phyloP scores from a whole-genome alignment of 352 stramenopile species.

The Pythium phragmitis region DNA sequence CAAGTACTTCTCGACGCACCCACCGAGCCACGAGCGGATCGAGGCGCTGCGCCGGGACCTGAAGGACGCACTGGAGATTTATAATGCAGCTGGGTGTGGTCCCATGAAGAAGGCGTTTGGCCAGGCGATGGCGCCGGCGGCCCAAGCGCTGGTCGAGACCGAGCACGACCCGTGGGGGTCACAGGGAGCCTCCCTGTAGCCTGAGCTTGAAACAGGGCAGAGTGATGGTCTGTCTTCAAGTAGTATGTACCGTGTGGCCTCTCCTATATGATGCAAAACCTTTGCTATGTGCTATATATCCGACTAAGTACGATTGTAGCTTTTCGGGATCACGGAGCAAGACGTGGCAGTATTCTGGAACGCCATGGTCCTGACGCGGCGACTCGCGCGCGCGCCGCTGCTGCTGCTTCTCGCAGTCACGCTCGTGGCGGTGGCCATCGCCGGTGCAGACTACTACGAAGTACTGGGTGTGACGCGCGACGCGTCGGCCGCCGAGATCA shows the following conservation, averaged over 20 bases:
- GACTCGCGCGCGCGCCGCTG: constrained; percentile 19
- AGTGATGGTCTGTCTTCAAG: too few species aligned
- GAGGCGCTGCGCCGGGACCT: constrained; percentile 46
- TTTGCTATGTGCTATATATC: not conserved
- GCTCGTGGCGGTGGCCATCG: constrained; percentile 24
- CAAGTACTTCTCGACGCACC: constrained; percentile 81
- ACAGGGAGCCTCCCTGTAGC: too few species aligned
- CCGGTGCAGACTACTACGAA: constrained; percentile 70
- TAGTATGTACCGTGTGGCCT: not conserved
- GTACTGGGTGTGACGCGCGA: constrained; percentile 63
- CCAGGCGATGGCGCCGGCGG: constrained; percentile 1
- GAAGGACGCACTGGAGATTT: constrained; percentile 42
- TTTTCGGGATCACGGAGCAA: constrained; percentile 8
- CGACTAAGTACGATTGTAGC: constrained; percentile 15
- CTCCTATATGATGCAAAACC: not conserved
- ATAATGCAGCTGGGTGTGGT: constrained; percentile 39
- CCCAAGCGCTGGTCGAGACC: not conserved
- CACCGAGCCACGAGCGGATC: constrained; percentile 62
- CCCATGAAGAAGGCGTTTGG: constrained; percentile 37
- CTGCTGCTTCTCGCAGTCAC: constrained; percentile 25
- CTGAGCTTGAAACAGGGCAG: too few species aligned
- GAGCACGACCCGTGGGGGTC: not conserved
- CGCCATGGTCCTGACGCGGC: not conserved
- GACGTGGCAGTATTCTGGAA: constrained; percentile 14
- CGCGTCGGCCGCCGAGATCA: constrained; percentile 70